phyloP scores from a whole-genome alignment of 2,329 filamentous ascomycete genomes.

The Sarocladiaceae sp. region DNA sequence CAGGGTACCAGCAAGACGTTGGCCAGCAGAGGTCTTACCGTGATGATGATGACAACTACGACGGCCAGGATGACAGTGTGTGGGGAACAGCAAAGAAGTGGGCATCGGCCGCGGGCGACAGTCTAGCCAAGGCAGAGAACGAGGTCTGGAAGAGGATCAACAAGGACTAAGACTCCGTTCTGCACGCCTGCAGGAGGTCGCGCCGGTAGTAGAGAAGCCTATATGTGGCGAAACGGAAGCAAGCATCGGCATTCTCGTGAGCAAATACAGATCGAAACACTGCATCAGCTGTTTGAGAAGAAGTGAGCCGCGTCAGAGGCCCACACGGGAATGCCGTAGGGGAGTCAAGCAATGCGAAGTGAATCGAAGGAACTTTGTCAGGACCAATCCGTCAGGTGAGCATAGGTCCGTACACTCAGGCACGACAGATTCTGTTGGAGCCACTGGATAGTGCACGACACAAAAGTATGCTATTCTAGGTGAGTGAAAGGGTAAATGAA shows the following conservation, averaged over 20 bases:
- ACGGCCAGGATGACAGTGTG: conserved; percentile 38
- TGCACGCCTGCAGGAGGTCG: too few species aligned
- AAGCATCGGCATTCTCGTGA: too few species aligned
- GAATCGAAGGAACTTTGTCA: background rate
- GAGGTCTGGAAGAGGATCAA: conserved; percentile 63
- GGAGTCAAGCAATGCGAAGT: background rate
- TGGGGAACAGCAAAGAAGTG: conserved; percentile 56
- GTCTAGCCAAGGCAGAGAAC: conserved; percentile 52
- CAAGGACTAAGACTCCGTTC: conserved; percentile 40
- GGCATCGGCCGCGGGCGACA: conserved; percentile 52
- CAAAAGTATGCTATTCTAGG: background rate
- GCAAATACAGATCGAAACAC: too few species aligned
- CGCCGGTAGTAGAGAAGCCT: too few species aligned
- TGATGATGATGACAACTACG: conserved; percentile 16
- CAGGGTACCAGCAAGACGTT: conserved; percentile 48
- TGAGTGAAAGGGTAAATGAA: background rate
- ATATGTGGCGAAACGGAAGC: too few species aligned
- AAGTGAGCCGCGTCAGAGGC: too few species aligned
- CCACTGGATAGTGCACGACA: background rate
- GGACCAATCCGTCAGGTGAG: background rate
- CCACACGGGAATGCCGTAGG: background rate
- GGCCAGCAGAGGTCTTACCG: conserved; percentile 23
- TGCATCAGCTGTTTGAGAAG: too few species aligned
- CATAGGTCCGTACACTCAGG: background rate
- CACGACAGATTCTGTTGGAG: background rate